Conservation (phyloP, 441 rosid genomes). For the Brassica hybrid region DNA sequence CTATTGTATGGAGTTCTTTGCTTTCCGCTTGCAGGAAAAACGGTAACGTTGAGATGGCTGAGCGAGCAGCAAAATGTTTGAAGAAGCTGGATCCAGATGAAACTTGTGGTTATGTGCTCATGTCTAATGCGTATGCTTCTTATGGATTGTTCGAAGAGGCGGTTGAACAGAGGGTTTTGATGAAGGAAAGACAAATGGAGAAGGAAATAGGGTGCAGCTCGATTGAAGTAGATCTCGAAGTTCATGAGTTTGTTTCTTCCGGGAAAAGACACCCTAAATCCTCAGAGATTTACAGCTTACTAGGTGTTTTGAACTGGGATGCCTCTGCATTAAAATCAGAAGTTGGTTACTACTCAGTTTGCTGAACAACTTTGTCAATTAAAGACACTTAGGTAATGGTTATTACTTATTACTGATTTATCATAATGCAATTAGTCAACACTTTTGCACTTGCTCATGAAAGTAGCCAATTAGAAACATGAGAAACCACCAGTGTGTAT, state of each 20-base stretch:
- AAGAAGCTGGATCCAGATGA: conserved; percentile 55
- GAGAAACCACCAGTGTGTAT: neutral
- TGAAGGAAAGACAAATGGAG: conserved; percentile 55
- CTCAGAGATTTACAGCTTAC: conserved; percentile 54
- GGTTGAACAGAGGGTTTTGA: conserved; percentile 50
- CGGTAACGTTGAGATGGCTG: conserved; percentile 54
- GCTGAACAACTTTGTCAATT: conserved; percentile 1
- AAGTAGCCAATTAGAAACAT: neutral
- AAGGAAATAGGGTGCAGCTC: conserved; percentile 71
- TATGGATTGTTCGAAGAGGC: conserved; percentile 51
- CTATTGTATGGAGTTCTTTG: conserved; percentile 58
- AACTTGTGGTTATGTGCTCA: conserved; percentile 59
- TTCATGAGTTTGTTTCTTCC: conserved; percentile 65
- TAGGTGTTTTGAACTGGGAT: conserved; percentile 49
- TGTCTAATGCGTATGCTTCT: conserved; percentile 66
- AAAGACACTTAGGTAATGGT: conserved; percentile 1
- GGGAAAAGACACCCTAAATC: conserved; percentile 59
- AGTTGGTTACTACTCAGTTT: conserved; percentile 16
- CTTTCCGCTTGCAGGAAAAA: conserved; percentile 59
- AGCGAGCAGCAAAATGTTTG: conserved; percentile 49
- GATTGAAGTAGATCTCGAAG: conserved; percentile 62
- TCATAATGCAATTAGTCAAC: conserved; percentile 1
- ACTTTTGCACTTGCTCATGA: neutral
- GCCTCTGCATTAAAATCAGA: conserved; percentile 10
- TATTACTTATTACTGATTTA: conserved; percentile 1